Evolutionary conservation across 2,329 filamentous ascomycete species (phyloP), one percentile per base, ranked within the genome.

Genomic region (Dothiorella sarmentorum): DNA sequence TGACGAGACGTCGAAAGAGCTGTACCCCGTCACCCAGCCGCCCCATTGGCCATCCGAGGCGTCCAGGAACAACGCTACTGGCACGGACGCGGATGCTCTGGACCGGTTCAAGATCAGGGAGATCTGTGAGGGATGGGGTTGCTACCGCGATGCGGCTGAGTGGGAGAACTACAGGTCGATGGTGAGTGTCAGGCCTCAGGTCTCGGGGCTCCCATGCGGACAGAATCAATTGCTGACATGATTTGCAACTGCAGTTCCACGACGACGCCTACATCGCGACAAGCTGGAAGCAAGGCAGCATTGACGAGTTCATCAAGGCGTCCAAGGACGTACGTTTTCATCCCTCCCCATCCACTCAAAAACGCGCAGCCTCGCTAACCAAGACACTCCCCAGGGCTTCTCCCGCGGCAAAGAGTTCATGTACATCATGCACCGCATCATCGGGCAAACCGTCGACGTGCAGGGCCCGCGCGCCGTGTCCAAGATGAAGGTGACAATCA

Each of bases 121-220:
- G 67, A 68, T 82, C n/a, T 80, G 78, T 71, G 80, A 80, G 64
- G 79, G 79, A 43, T 82, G 79, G 79, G 78, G 79, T 2, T 75
- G 82, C 35, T 82, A 82, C 66, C 75, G 79, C 29, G 79, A 82
- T 60, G 74, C 78, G 10, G 80, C 78, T 1, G 79, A 82, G 65
- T 82, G 80, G 79, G 73, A 74, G 67, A 81, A 81, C 71, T 81
- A 78, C 63, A 76, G 78, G 61, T 73, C 71, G 1, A 68, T 82
- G 10, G 81, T 82, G 63, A 24, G 38, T 15, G n/a, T n/a, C n/a
- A n/a, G n/a, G n/a, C n/a, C n/a, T n/a, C n/a, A n/a, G n/a, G n/a
- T n/a, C n/a, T n/a, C n/a, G n/a, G n/a, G n/a, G n/a, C n/a, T n/a
- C n/a, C n/a, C 13, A n/a, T 6, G 4, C 9, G 11, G 31, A 35